Evolutionary conservation across 495 filamentous ascomycete genomes (phyloP), one percentile per base, ranked within the genome.

Genomic region (Xylaria sp.): DNA sequence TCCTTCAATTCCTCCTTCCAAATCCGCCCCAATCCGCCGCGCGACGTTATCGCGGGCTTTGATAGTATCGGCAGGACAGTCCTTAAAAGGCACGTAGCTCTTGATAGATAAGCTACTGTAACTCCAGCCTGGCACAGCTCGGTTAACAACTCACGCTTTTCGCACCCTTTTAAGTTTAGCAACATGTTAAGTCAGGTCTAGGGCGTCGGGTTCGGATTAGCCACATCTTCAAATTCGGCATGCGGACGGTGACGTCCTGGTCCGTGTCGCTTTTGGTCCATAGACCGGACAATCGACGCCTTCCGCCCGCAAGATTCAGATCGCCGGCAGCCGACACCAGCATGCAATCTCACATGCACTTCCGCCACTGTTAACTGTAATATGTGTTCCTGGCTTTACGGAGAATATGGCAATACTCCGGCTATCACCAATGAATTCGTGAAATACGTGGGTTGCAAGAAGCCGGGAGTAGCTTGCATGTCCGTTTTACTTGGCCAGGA

Each of bases 31-130:
- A 70, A 72, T 72, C 57, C 40, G 74, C 59, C 72, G 66, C 57
- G 62, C 48, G 72, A 74, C 33, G 70, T 72, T 68, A 73, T 55
- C 72, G 21, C 62, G 70, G 35, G 62, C 58, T 68, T 63, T 59
- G 65, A 75, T 68, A 73, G 55, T 66, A 76, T 53, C 66, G 41
- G 72, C 72, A 64, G 65, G 69, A 61, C 50, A 74, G 61, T 72
- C 43, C 59, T 76, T 65, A 73, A 71, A 75, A 76, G 72, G 69
- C 72, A 67, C 43, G 70, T 74, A 75, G 71, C 52, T 66, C 63
- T 67, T 62, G 74, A 71, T 55, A 74, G 74, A 76, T 74, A 76
- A 74, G 69, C 65, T 57, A 53, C 62, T 72, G 61, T 70, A 67
- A 72, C 69, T 76, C 65, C 61, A 74, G 31, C 67, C 55, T 61